These are phyloP conservation scores for Echium plantagineum DNA, from an alignment of 257 asterid genomes.

Conservation along the genomic window DNA sequence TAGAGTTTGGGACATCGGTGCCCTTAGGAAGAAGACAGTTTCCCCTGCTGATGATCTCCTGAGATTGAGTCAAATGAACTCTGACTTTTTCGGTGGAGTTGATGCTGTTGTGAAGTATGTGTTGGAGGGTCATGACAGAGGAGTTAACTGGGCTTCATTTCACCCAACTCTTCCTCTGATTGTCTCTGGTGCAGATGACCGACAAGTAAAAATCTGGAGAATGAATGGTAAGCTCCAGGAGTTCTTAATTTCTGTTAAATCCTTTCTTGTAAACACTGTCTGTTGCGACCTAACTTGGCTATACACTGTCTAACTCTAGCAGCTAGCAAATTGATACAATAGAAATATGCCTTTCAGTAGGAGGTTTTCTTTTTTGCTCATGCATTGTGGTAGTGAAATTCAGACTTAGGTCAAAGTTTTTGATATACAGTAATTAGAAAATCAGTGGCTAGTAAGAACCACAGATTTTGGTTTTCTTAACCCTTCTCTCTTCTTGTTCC, in stretches of 20 bases:
- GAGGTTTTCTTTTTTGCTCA: too few relatives aligned
- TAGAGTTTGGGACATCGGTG: slow-evolving; percentile 97
- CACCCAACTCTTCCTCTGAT: slow-evolving; percentile 96
- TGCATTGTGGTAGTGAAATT: background rate
- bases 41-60: slow-evolving; percentile 94
- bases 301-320: too few relatives aligned
- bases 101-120: slow-evolving; percentile 99
- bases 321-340: too few relatives aligned
- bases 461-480: background rate
- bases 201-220: slow-evolving; percentile 96
- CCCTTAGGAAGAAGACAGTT: slow-evolving; percentile 81
- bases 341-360: too few relatives aligned
- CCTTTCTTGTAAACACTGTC: background rate
- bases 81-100: slow-evolving; percentile 95
- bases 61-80: slow-evolving; percentile 78
- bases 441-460: background rate
- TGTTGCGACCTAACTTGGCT: background rate
- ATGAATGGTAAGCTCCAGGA: slow-evolving; percentile 63
- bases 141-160: slow-evolving; percentile 97
- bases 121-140: slow-evolving; percentile 94
- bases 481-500: background rate
- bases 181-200: slow-evolving; percentile 99
- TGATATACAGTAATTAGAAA: background rate
- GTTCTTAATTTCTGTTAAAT: background rate
- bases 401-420: background rate